These are phyloP conservation scores for Lactifluus hygrophoroides DNA, from an alignment of 768 basidiomycete genomes.

Conservation along the genomic window DNA sequence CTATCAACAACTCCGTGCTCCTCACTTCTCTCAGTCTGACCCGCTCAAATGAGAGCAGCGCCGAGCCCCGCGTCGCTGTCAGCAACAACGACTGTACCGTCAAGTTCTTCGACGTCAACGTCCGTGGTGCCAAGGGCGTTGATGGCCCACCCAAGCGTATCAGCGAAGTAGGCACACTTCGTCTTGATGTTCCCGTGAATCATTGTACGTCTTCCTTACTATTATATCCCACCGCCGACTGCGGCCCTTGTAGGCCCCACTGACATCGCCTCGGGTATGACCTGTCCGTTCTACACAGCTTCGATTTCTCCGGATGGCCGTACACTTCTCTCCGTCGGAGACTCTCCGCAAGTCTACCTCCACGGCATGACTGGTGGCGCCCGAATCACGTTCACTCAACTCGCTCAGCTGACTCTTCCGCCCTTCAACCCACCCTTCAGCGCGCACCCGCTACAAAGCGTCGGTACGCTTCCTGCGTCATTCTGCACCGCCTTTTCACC, in stretches of 20 bases:
- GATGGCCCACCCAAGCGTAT: slow-evolving; percentile 35
- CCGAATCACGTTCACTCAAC: slow-evolving; percentile 51
- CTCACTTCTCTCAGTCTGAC: slow-evolving; percentile 57
- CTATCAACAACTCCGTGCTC: slow-evolving; percentile 75
- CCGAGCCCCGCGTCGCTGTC: slow-evolving; percentile 69
- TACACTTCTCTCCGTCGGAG: slow-evolving; percentile 83
- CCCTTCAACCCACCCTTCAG: slow-evolving; percentile 33
- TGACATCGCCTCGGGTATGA: slow-evolving; percentile 5
- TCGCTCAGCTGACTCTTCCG: slow-evolving; percentile 60
- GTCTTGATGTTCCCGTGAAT: slow-evolving; percentile 65
- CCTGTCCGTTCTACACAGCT: slow-evolving; percentile 36
- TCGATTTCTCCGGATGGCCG: slow-evolving; percentile 86
- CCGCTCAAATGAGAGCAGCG: slow-evolving; percentile 50
- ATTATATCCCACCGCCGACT: neutral
- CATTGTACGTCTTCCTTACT: slow-evolving; percentile 49
- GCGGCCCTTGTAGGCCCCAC: neutral
- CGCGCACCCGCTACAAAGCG: slow-evolving; percentile 4
- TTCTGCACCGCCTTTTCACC: slow-evolving; percentile 75
- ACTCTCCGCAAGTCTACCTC: slow-evolving; percentile 79
- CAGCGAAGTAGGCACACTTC: slow-evolving; percentile 43
- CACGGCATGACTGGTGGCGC: slow-evolving; percentile 66
- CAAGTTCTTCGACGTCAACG: slow-evolving; percentile 69
- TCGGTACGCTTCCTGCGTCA: slow-evolving; percentile 48
- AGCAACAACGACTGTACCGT: slow-evolving; percentile 83
- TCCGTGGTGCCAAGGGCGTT: slow-evolving; percentile 31